Percentiles rank a stretch among this genome's conserved stretches.
These are phyloP conservation scores for Cladosporium velox DNA, from an alignment of 2,329 filamentous ascomycete species.

Conservation along the genomic window DNA sequence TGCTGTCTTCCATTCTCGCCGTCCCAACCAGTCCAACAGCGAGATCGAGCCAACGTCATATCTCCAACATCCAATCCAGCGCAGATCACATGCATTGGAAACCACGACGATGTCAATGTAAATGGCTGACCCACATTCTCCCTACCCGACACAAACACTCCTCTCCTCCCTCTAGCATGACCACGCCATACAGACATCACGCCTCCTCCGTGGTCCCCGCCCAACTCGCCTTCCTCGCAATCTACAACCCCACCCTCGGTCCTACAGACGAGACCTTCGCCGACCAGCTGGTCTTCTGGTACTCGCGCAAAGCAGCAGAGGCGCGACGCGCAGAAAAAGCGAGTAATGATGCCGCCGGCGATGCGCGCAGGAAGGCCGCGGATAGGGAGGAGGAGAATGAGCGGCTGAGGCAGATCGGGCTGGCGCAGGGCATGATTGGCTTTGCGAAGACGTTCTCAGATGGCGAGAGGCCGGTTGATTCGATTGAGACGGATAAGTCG, in stretches of 20 bases:
- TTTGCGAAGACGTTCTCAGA: constrained; percentile 87
- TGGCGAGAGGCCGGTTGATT: constrained; percentile 70
- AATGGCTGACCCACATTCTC: not conserved
- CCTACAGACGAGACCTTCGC: constrained; percentile 70
- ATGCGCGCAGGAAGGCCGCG: constrained; percentile 37
- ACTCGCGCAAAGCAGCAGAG: constrained; percentile 53
- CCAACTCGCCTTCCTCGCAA: constrained; percentile 84
- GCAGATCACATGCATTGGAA: not conserved
- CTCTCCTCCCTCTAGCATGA: constrained; percentile 16
- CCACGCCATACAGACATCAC: constrained; percentile 15
- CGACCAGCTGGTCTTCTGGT: constrained; percentile 92
- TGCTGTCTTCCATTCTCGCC: not conserved
- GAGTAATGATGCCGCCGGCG: constrained; percentile 20
- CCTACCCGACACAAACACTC: not conserved
- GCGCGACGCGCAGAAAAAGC: constrained; percentile 27
- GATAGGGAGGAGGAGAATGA: constrained; percentile 72
- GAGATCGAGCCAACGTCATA: not conserved
- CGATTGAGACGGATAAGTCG: constrained; percentile 87
- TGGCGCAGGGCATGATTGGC: constrained; percentile 94
- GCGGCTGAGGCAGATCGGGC: constrained; percentile 85
- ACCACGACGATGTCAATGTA: not conserved
- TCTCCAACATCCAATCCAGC: not conserved
- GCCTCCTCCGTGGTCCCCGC: constrained; percentile 57
- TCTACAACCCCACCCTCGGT: constrained; percentile 88
- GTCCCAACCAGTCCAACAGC: not conserved